These are phyloP conservation scores for Talaromyces sp. DNA, from an alignment of 2,329 filamentous ascomycete genomes.

Conservation along the genomic window DNA sequence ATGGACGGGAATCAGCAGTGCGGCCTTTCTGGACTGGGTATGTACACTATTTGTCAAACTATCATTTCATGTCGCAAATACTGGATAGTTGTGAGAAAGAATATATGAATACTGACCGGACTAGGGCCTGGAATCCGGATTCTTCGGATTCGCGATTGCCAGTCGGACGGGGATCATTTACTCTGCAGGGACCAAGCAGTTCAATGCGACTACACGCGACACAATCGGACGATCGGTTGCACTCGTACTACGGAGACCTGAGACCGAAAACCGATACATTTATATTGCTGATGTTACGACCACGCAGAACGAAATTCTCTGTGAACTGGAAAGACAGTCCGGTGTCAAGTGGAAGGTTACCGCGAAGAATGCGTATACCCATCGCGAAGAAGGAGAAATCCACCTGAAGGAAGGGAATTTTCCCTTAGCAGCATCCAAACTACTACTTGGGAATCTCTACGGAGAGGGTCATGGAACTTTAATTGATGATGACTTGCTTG, in stretches of 20 bases:
- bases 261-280: background rate
- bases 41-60: background rate
- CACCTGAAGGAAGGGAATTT: background rate
- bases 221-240: background rate
- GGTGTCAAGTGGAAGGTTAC: background rate
- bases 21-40: background rate
- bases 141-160: background rate
- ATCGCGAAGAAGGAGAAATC: background rate
- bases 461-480: background rate
- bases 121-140: background rate
- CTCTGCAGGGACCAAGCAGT: background rate
- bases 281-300: background rate
- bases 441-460: background rate
- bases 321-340: background rate
- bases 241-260: background rate
- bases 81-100: background rate
- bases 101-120: background rate
- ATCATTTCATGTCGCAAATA: background rate
- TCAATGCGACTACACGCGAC: background rate
- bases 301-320: background rate
- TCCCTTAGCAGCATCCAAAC: background rate
- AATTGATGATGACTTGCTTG: background rate
- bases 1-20: background rate
- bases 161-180: background rate
- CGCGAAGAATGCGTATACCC: background rate